These are phyloP conservation scores for Euphrasia arctica DNA, from an alignment of 305 asterid species.

Conservation along the genomic window DNA sequence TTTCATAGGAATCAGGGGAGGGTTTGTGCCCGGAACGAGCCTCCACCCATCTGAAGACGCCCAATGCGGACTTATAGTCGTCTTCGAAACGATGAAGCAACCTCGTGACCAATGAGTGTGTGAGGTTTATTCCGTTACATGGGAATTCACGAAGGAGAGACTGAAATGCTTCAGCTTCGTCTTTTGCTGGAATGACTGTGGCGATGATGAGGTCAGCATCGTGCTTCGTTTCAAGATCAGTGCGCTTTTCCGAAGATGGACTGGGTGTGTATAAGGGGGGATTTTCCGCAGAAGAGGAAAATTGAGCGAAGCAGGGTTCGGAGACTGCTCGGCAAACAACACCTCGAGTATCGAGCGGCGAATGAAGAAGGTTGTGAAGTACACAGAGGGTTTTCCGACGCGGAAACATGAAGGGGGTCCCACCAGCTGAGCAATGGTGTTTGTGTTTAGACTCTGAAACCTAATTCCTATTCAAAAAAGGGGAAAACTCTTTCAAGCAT, in stretches of 20 bases:
- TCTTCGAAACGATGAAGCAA: constrained; percentile 76
- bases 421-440: constrained; percentile 9
- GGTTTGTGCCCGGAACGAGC: constrained; percentile 47
- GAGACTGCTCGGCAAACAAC: constrained; percentile 20
- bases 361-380: constrained; percentile 18
- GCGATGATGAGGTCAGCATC: constrained; percentile 46
- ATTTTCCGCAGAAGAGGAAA: constrained; percentile 29
- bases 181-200: constrained; percentile 38
- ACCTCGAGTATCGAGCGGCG: constrained; percentile 16
- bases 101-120: constrained; percentile 41
- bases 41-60: constrained; percentile 77
- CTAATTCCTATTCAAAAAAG: not conserved
- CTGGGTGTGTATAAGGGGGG: too few relatives aligned
- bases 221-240: too few relatives aligned
- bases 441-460: constrained; percentile 27
- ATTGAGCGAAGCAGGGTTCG: constrained; percentile 18
- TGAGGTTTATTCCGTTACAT: constrained; percentile 38
- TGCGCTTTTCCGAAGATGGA: constrained; percentile 29
- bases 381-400: constrained; percentile 29
- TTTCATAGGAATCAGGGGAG: constrained; percentile 50
- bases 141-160: constrained; percentile 44
- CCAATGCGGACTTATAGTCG: constrained; percentile 87
- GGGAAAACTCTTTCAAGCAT: not conserved
- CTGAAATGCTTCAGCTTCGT: constrained; percentile 49
- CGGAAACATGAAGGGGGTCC: constrained; percentile 31